These are phyloP conservation scores for Lepidium africanum DNA, from an alignment of 345 rosid genomes.

Conservation along the genomic window DNA sequence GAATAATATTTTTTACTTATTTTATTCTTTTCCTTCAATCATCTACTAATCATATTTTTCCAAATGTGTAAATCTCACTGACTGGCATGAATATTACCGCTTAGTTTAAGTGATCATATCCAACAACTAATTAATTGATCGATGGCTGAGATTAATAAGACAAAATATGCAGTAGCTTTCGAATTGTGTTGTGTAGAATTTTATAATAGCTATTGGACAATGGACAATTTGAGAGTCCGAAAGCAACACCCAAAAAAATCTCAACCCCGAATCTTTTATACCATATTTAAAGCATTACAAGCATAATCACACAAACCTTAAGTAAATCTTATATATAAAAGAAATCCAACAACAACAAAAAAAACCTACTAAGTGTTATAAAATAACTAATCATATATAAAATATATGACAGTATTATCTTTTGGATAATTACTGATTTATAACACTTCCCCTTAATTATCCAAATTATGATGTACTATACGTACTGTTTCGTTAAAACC, in stretches of 20 bases:
- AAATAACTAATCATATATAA: too few species aligned
- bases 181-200: slow-evolving; percentile 23
- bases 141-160: slow-evolving; percentile 11
- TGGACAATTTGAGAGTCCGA: slow-evolving; percentile 20
- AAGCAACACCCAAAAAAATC: slow-evolving; percentile 15
- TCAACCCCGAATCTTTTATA: slow-evolving; percentile 17
- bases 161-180: slow-evolving; percentile 14
- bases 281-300: slow-evolving; percentile 12
- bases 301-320: slow-evolving; percentile 13
- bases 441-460: too few species aligned
- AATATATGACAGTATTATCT: too few species aligned
- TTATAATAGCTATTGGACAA: slow-evolving; percentile 16
- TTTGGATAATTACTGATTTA: too few species aligned
- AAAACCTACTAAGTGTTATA: too few species aligned
- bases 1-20: not conserved
- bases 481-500: too few species aligned
- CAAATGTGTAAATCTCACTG: slow-evolving; percentile 16
- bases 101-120: slow-evolving; percentile 11
- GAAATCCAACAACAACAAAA: too few species aligned
- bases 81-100: not conserved
- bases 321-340: not conserved
- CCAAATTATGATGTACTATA: too few species aligned
- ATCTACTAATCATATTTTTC: slow-evolving; percentile 20
- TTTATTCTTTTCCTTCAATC: not conserved
- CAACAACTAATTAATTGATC: slow-evolving; percentile 13